Conservation (phyloP, 176 grass and related monocot species). For the Oryza officinalis region DNA sequence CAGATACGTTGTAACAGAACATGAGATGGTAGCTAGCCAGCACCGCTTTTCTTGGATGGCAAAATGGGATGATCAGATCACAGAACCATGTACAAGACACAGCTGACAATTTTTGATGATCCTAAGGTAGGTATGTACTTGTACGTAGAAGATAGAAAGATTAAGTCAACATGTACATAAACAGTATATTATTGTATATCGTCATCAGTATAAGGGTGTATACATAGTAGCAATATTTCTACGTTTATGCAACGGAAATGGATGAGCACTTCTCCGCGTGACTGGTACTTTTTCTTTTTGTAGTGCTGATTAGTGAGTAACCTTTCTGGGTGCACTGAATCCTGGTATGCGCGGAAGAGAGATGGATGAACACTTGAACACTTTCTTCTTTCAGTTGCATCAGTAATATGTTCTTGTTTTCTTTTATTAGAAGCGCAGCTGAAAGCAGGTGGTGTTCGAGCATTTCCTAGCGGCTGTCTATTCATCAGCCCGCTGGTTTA, state of each 20-base stretch:
- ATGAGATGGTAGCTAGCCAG: not conserved
- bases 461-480: too few relatives aligned
- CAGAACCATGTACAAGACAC: not conserved
- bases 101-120: slow-evolving; percentile 40
- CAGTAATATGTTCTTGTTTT: too few relatives aligned
- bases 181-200: not conserved
- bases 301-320: not conserved
- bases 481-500: too few relatives aligned
- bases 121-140: slow-evolving; percentile 1
- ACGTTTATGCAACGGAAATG: not conserved
- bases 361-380: too few relatives aligned
- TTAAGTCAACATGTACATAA: slow-evolving; percentile 38
- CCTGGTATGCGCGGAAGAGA: too few relatives aligned
- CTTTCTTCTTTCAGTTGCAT: too few relatives aligned
- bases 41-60: not conserved
- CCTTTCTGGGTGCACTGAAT: too few relatives aligned
- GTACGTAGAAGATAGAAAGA: not conserved
- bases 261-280: not conserved
- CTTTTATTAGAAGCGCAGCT: too few relatives aligned
- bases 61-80: not conserved
- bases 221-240: not conserved
- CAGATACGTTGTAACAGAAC: slow-evolving; percentile 15
- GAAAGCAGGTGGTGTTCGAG: too few relatives aligned
- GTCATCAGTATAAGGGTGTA: not conserved
- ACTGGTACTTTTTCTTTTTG: not conserved